Evolutionary conservation across 108 stramenopile species (phyloP), one percentile per base, ranked within the genome.

Genomic region (Conticribra guillardii): DNA sequence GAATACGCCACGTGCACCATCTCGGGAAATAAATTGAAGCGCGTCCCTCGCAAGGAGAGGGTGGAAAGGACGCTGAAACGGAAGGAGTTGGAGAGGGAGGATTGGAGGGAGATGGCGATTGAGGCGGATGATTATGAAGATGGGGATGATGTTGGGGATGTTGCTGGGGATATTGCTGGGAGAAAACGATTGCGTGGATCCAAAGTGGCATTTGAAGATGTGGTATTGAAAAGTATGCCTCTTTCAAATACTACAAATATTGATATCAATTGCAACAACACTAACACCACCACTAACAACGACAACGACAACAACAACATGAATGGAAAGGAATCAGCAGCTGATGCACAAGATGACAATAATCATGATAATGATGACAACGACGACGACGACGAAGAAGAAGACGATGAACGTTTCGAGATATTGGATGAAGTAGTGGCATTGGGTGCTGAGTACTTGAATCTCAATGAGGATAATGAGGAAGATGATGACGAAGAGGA

Each of bases 151-250:
- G 18, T 33, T 41, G 63, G 9, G n/a, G 55, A 54, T 14, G 55
- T 21, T 19, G 52, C 46, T 0, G 15, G 18, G 15, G 31, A 33
- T n/a, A 22, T 23, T 21, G 50, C 37, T 8, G 58, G 22, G 41
- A 64, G 37, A 48, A 83, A 73, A 21, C 78, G 88, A 58, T 64
- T 89, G 55, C 58, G 89, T 22, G 92, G 92, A 16, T 73, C 86
- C 1, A 79, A 54, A 41, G 84, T 68, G 8, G 92, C 89, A 3
- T 74, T 87, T 59, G 76, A 85, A 71, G 83, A 76, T 44, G 79
- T 81, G 3, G 75, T 90, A 3, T 56, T 90, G 11, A 66, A 85
- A 33, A 88, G 82, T 27, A 87, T 84, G 78, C 58, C 70, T 4
- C 30, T 76, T 1, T 19, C 47, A 45, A 37, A n/a, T n/a, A n/a